Evolutionary conservation across 805 yeast genomes (phyloP).

Genomic region (Ogataea dorogensis): DNA sequence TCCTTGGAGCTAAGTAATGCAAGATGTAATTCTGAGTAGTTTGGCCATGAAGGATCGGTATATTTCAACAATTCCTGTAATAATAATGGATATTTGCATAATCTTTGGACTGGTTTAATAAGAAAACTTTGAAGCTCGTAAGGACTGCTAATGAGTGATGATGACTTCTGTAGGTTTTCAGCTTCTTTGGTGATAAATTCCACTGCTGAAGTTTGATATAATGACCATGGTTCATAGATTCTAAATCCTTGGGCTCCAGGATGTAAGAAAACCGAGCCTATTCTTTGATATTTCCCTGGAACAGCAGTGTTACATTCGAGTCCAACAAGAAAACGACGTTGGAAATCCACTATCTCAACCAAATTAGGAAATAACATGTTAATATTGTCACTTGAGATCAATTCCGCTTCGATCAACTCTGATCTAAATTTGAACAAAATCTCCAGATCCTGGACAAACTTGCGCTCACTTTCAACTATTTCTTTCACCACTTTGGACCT

Average conservation of each 20-base stretch:
- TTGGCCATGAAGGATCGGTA: conserved; percentile 51
- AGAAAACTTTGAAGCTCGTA: conserved; percentile 87
- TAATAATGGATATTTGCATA: conserved; percentile 91
- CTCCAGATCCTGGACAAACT: conserved; percentile 89
- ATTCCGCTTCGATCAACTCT: conserved; percentile 63
- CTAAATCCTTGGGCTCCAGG: conserved; percentile 78
- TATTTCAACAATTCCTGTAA: conserved; percentile 70
- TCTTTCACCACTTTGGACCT: conserved; percentile 81
- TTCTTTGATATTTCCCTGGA: conserved; percentile 72
- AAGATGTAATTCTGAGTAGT: conserved; percentile 62
- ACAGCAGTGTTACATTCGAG: conserved; percentile 82
- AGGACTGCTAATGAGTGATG: conserved; percentile 71
- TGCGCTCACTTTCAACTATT: conserved; percentile 84
- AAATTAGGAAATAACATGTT: conserved; percentile 84
- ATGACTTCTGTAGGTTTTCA: conserved; percentile 50
- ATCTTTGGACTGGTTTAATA: conserved; percentile 91
- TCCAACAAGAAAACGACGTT: conserved; percentile 83
- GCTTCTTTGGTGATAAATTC: conserved; percentile 72
- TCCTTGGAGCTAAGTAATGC: conserved; percentile 77
- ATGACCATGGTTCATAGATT: conserved; percentile 91
- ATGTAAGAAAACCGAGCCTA: conserved; percentile 85
- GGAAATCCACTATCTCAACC: conserved; percentile 82
- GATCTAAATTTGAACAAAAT: conserved; percentile 62
- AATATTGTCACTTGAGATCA: conserved; percentile 74
- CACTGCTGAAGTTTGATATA: conserved; percentile 84